Conservation (phyloP, 768 basidiomycete genomes). For the Pulveroboletus frians region DNA sequence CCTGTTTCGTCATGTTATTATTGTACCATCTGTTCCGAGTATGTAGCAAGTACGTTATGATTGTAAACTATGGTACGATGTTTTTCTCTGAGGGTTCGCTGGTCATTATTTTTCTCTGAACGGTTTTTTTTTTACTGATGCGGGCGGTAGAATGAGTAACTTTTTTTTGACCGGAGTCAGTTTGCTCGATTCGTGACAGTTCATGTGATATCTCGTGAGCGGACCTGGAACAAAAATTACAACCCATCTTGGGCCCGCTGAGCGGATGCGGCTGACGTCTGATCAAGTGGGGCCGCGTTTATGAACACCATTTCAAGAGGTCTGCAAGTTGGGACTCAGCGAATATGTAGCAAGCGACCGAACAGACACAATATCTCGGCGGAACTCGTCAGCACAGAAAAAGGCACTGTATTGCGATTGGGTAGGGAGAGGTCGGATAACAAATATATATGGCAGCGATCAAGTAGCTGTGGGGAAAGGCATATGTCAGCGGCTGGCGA, state of each 20-base stretch:
- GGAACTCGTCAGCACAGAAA: slow-evolving; percentile 6
- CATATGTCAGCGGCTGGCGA: slow-evolving; percentile 12
- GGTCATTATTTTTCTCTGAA: neutral
- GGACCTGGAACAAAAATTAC: neutral
- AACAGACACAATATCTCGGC: slow-evolving; percentile 18
- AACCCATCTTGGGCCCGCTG: slow-evolving; percentile 5
- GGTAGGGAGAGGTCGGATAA: slow-evolving; percentile 11
- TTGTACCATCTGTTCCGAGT: slow-evolving; percentile 20
- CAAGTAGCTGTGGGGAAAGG: slow-evolving; percentile 15
- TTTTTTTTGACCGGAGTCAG: neutral
- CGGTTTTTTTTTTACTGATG: neutral
- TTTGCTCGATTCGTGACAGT: neutral
- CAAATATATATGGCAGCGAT: slow-evolving; percentile 21
- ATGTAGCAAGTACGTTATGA: slow-evolving; percentile 36
- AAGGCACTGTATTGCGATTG: slow-evolving; percentile 12
- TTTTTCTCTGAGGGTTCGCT: slow-evolving; percentile 10
- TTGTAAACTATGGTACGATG: slow-evolving; percentile 30
- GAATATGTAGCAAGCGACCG: slow-evolving; percentile 2
- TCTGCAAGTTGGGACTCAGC: slow-evolving; percentile 15
- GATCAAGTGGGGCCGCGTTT: slow-evolving; percentile 10
- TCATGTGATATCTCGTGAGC: slow-evolving; percentile 16
- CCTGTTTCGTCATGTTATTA: slow-evolving; percentile 21
- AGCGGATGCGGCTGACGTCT: neutral
- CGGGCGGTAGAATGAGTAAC: neutral
- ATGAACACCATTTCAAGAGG: slow-evolving; percentile 9